Evolutionary conservation across 805 yeast species (phyloP), one percentile per base, ranked within the genome.

Genomic region (Debaryomyces tyrocola): DNA sequence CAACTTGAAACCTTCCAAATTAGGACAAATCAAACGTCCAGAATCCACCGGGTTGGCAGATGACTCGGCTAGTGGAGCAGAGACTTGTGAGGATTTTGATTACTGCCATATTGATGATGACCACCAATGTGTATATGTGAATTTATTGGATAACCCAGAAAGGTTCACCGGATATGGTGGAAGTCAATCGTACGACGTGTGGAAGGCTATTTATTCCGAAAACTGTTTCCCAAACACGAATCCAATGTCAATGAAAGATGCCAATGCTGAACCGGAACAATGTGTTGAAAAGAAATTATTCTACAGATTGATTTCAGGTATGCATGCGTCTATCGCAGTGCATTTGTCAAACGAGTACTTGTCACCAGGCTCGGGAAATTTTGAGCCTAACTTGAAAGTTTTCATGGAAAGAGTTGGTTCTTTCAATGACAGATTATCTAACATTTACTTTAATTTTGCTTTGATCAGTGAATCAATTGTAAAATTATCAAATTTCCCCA

Each of bases 141-240:
- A 91, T 58, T 76, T 94, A 46, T 74, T 85, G 17, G 88, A 87
- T 45, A 95, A 95, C 60, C 97, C 96, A 0, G 99, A 94, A 66
- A 76, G 98, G 58, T 94, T 88, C 70, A 95, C 99, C 0, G 99
- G 99, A 0, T 94, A 94, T 60, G 87, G 90, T 28, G 99, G 99
- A 27, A 82, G 84, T 42, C 96, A 94, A 59, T 89, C 97, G 18
- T 82, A 85, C 54, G 90, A 86, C 61, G 89, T 94, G 40, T 94
- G 99, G 99, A 75, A 82, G 35, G 89, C 95, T 53, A 90, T 94
- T 24, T 94, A 94, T 66, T 84, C 82, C 37, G 97, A 94, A 57
- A 91, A 91, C 70, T 90, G 97, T 63, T 91, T 91, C 69, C 82
- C 83, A 6, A 74, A 70, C 54, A 67, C 74, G 6, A 66, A 59